phyloP scores from a whole-genome alignment of 2,329 filamentous ascomycete species.

The Clathrospora elynae region DNA sequence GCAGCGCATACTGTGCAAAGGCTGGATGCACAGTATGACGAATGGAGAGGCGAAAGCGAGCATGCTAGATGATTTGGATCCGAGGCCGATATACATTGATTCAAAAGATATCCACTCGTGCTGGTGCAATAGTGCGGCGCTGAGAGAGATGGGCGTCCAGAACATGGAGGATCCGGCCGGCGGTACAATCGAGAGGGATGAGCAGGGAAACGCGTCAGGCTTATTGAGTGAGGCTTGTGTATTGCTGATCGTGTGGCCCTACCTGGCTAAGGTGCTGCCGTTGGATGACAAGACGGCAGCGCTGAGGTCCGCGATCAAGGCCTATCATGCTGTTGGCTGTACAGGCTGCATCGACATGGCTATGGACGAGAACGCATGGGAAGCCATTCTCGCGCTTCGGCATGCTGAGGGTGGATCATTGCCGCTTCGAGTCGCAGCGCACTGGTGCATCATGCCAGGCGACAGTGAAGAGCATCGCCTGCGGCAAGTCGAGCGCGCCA shows the following conservation, averaged over 20 bases:
- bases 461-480: conserved; percentile 53
- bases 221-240: conserved; percentile 62
- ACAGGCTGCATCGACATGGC: conserved; percentile 65
- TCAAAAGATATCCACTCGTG: conserved; percentile 63
- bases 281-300: conserved; percentile 57
- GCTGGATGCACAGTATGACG: conserved; percentile 64
- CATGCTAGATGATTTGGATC: conserved; percentile 59
- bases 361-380: conserved; percentile 63
- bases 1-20: conserved; percentile 57
- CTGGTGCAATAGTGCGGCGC: conserved; percentile 61
- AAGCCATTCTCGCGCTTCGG: conserved; percentile 54
- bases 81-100: conserved; percentile 61
- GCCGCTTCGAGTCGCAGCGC: conserved; percentile 59
- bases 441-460: conserved; percentile 61
- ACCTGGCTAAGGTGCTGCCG: conserved; percentile 56
- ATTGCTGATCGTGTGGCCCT: conserved; percentile 61
- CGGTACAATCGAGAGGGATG: conserved; percentile 59
- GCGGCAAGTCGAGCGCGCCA: conserved; percentile 58
- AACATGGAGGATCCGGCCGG: conserved; percentile 56
- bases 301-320: conserved; percentile 54
- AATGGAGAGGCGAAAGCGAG: conserved; percentile 55
- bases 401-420: conserved; percentile 38
- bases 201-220: conserved; percentile 55
- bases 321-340: conserved; percentile 59
- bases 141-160: conserved; percentile 57